These are phyloP conservation scores for Ophiostoma angusticollis DNA, from an alignment of 2,329 filamentous ascomycete genomes.

Conservation along the genomic window DNA sequence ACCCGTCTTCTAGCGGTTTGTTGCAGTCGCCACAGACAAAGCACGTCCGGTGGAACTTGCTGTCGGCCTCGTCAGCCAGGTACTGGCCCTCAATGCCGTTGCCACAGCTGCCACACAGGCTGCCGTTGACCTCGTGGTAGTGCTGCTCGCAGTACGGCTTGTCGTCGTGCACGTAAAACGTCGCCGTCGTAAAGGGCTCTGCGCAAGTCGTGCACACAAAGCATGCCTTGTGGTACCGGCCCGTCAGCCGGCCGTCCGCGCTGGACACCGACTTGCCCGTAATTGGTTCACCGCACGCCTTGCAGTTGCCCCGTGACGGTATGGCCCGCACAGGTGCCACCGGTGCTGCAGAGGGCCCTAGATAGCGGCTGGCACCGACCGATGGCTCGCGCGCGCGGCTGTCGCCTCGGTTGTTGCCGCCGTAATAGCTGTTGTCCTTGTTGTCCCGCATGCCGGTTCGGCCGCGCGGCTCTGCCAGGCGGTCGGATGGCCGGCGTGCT, in stretches of 20 bases:
- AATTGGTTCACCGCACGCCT: slow-evolving; percentile 67
- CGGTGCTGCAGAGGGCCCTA: slow-evolving; percentile 24
- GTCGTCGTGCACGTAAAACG: slow-evolving; percentile 86
- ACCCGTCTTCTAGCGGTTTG: slow-evolving; percentile 63
- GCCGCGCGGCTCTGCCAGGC: slow-evolving; percentile 8
- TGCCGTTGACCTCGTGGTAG: slow-evolving; percentile 85
- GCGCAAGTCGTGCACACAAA: slow-evolving; percentile 83
- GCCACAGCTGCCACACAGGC: slow-evolving; percentile 67
- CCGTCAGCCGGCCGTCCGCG: slow-evolving; percentile 80
- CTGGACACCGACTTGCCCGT: slow-evolving; percentile 87
- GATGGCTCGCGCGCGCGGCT: slow-evolving; percentile 2
- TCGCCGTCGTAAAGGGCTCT: slow-evolving; percentile 68
- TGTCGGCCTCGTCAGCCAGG: slow-evolving; percentile 62
- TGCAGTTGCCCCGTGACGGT: slow-evolving; percentile 59
- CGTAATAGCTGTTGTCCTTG: neutral
- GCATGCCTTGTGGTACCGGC: slow-evolving; percentile 88
- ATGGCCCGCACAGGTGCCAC: slow-evolving; percentile 16
- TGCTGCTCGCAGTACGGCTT: slow-evolving; percentile 82
- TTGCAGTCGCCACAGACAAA: slow-evolving; percentile 75
- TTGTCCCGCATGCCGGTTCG: slow-evolving; percentile 1
- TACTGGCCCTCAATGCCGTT: slow-evolving; percentile 89
- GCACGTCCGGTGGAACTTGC: slow-evolving; percentile 79
- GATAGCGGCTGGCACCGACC: slow-evolving; percentile 19
- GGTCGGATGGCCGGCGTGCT: slow-evolving; percentile 3
- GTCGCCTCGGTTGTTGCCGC: neutral